Evolutionary conservation across 495 filamentous ascomycete genomes (phyloP).

Genomic region (Penicillium salamii): DNA sequence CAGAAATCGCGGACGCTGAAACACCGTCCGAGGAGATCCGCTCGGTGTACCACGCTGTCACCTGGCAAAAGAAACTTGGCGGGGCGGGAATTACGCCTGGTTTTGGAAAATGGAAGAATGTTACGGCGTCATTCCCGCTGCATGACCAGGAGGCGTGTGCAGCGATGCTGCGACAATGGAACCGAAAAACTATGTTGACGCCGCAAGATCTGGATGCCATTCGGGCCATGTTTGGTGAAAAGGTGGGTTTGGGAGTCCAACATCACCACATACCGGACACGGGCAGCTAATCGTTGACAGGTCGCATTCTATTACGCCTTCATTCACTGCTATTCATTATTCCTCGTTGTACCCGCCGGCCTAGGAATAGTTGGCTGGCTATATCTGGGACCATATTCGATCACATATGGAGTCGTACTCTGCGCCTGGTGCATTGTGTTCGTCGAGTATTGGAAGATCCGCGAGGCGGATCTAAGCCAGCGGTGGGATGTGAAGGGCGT

Average conservation of each 20-base stretch:
- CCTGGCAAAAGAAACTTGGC: conserved; percentile 72
- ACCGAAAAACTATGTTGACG: conserved; percentile 66
- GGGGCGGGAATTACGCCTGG: conserved; percentile 85
- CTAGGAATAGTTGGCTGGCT: conserved; percentile 76
- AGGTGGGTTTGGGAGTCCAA: too few relatives aligned
- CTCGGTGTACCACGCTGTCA: conserved; percentile 82
- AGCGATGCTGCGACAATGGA: conserved; percentile 82
- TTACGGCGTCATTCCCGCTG: conserved; percentile 83
- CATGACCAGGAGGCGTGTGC: conserved; percentile 86
- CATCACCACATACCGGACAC: too few relatives aligned
- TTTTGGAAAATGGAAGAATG: conserved; percentile 75
- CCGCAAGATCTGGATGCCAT: conserved; percentile 76
- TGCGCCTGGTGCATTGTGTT: conserved; percentile 84
- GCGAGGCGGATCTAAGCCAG: conserved; percentile 84
- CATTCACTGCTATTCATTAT: conserved; percentile 83
- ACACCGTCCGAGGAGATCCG: conserved; percentile 89
- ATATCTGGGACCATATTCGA: conserved; percentile 77
- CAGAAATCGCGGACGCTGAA: conserved; percentile 56
- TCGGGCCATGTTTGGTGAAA: conserved; percentile 82
- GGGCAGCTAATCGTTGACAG: conserved; percentile 28
- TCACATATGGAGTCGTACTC: conserved; percentile 71
- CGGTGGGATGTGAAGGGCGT: conserved; percentile 89
- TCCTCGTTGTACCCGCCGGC: conserved; percentile 75
- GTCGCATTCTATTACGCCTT: conserved; percentile 97
- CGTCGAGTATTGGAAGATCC: conserved; percentile 94